phyloP scores from a whole-genome alignment of 2,329 filamentous ascomycete species.

The Botrytis sinoallii region DNA sequence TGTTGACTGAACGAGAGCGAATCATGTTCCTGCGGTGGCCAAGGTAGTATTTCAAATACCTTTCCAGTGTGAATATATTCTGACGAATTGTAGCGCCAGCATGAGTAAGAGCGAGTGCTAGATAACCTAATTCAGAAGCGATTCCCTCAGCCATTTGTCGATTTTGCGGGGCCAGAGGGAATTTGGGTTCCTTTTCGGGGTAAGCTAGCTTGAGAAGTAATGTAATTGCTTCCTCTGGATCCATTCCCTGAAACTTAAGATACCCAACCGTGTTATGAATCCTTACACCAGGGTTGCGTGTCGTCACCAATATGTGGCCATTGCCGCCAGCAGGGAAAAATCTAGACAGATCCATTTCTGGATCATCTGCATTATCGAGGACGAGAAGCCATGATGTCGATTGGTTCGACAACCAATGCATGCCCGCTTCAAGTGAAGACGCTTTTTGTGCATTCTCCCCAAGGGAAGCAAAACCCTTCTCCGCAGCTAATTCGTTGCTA shows the following conservation, averaged over 20 bases:
- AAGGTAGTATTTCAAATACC: no score
- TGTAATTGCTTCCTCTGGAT: no score
- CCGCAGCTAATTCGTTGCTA: neutral
- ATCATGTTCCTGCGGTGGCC: neutral
- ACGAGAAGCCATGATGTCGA: neutral
- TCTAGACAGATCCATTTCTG: neutral
- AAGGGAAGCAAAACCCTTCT: neutral
- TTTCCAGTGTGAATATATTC: no score
- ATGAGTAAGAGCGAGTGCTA: neutral
- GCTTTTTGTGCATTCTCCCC: no score
- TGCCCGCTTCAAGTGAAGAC: neutral
- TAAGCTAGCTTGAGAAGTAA: no score
- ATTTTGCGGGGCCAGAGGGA: neutral
- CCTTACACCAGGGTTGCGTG: neutral
- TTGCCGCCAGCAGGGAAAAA: neutral
- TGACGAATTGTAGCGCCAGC: neutral
- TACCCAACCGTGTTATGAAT: neutral
- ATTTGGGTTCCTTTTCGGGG: no score
- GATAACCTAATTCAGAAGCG: neutral
- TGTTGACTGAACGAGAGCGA: neutral
- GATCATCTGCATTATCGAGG: neutral
- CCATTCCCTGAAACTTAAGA: no score
- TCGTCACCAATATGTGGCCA: neutral
- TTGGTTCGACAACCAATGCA: neutral
- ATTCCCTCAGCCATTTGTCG: neutral